phyloP scores from a whole-genome alignment of 768 basidiomycete genomes.

The Tylopilus subfusipes region DNA sequence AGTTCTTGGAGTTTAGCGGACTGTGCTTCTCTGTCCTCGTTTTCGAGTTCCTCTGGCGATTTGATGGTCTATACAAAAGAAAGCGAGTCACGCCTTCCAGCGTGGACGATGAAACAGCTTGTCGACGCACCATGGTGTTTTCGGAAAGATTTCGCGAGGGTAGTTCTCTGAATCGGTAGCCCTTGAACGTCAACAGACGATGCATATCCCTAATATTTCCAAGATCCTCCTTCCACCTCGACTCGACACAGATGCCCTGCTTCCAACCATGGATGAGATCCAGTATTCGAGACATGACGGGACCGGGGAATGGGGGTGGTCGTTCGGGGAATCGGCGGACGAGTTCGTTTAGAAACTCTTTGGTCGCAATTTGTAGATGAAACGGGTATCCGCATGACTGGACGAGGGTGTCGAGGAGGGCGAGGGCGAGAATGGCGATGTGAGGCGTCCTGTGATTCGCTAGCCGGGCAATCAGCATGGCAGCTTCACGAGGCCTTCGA shows the following conservation, averaged over 20 bases:
- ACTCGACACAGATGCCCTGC: slow-evolving; percentile 83
- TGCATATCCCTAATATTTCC: slow-evolving; percentile 99
- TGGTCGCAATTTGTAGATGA: slow-evolving; percentile 94
- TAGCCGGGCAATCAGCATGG: slow-evolving; percentile 76
- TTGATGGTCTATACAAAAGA: slow-evolving; percentile 68
- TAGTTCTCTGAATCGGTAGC: slow-evolving; percentile 69
- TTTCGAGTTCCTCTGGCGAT: slow-evolving; percentile 93
- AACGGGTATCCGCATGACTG: slow-evolving; percentile 96
- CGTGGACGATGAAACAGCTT: background rate
- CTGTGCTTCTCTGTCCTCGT: slow-evolving; percentile 92
- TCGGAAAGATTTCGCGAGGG: slow-evolving; percentile 18
- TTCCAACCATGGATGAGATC: slow-evolving; percentile 95
- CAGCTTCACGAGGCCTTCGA: slow-evolving; percentile 83
- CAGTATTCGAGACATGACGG: slow-evolving; percentile 91
- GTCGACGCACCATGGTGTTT: slow-evolving; percentile 21
- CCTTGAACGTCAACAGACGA: slow-evolving; percentile 89
- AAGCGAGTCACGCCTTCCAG: background rate
- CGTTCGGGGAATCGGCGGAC: slow-evolving; percentile 97
- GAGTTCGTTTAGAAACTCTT: slow-evolving; percentile 97
- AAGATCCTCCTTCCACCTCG: slow-evolving; percentile 93
- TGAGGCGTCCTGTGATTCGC: slow-evolving; percentile 94
- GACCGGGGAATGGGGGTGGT: slow-evolving; percentile 90
- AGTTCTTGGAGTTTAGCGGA: slow-evolving; percentile 98
- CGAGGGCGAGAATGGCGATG: slow-evolving; percentile 79
- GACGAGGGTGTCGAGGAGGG: slow-evolving; percentile 87